These are phyloP conservation scores for Peronosclerospora sorghi DNA, from an alignment of 352 stramenopile genomes.

Conservation along the genomic window DNA sequence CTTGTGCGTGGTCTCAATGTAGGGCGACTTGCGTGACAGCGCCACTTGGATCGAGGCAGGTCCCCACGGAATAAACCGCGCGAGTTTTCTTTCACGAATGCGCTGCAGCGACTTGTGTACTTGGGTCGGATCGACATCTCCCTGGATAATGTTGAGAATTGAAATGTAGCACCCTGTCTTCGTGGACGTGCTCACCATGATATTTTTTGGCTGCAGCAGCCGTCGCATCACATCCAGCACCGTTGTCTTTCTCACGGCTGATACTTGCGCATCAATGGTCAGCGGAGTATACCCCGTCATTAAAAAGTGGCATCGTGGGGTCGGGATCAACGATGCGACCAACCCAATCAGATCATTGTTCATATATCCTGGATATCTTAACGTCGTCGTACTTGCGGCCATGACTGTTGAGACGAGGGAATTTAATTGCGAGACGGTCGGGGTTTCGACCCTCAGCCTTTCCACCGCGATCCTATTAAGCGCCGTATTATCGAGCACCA, in stretches of 20 bases:
- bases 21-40: conserved; percentile 94
- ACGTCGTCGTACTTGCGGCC: conserved; percentile 95
- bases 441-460: conserved; percentile 92
- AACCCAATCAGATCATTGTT: conserved; percentile 99
- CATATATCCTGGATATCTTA: conserved; percentile 97
- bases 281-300: conserved; percentile 99
- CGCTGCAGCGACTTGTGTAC: conserved; percentile 98
- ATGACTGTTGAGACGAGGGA: conserved; percentile 98
- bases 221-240: conserved; percentile 99
- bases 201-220: conserved; percentile 95
- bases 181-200: conserved; percentile 97
- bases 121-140: conserved; percentile 95
- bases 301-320: conserved; percentile 98
- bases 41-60: conserved; percentile 98
- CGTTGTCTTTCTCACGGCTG: conserved; percentile 95
- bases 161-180: conserved; percentile 98
- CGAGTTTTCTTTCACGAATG: conserved; percentile 94
- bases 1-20: conserved; percentile 95
- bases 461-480: conserved; percentile 95
- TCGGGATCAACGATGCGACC: conserved; percentile 96
- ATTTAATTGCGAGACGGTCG: conserved; percentile 95
- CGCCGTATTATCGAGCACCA: conserved; percentile 99
- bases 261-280: conserved; percentile 86
- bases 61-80: conserved; percentile 98
- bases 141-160: conserved; percentile 99